Evolutionary conservation across 768 basidiomycete genomes (phyloP), one percentile per base, ranked within the genome.

Genomic region (Russula ochroleuca): DNA sequence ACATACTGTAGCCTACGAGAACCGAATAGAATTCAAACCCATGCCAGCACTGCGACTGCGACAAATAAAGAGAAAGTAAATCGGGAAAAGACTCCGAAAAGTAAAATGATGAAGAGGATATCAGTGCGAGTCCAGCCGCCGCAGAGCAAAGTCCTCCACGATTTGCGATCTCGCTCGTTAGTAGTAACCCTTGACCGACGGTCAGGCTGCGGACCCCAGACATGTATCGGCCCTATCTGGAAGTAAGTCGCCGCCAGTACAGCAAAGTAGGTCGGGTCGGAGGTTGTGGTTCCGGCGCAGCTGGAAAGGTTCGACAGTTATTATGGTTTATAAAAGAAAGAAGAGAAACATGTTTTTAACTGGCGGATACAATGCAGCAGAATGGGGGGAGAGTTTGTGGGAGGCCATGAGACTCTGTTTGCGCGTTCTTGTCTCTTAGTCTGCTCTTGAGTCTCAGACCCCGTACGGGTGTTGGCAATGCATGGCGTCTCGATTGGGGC

Each of bases 211-310:
- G 55, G 41, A 33, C 19, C 25, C 19, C 21, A 13, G 56, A 1
- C 56, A 47, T 45, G 56, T 57, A 57, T 47, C 56, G 43, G 14
- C n/a, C n/a, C n/a, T n/a, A n/a, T n/a, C n/a, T n/a, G 43, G 1
- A 45, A 5, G 56, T 57, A 15, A 57, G 31, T 47, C 56, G 19
- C 14, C 56, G 56, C 56, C 56, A 57, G 31, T 33, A 47, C n/a
- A 57, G 17, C n/a, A 43, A 43, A 33, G 5, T 17, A 8, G 56
- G 19, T 15, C 56, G 56, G 33, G 43, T 7, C n/a, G 31, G 31
- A 21, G 56, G 2, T 35, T 57, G 56, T 21, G 43, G 11, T 21
- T 57, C 56, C 19, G n/a, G n/a, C 43, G 41, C 10, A 13, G 2
- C 17, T 13, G 48, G 19, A 17, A n/a, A n/a, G n/a, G n/a, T n/a